Evolutionary conservation across 306 rosid genomes (phyloP), one percentile per base, ranked within the genome.

Genomic region (Cucumis cinereus): DNA sequence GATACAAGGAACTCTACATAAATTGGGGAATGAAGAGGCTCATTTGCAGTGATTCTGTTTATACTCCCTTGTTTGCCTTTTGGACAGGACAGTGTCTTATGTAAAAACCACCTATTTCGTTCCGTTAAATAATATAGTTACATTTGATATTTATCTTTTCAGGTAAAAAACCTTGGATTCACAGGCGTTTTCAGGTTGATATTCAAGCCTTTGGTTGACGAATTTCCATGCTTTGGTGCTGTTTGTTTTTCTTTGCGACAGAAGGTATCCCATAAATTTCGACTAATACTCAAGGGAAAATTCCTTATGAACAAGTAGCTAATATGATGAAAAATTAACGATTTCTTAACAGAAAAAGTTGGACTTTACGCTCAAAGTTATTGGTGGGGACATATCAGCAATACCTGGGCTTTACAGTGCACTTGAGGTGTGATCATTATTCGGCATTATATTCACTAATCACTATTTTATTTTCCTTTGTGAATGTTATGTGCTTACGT

Each of bases 161-260:
- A 95, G 99, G 98, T 95, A 41, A 95, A 95, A 78, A 84, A 92
- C 79, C 86, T 95, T 74, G 99, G 98, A 84, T 95, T 95, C 88
- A 90, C 97, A 0, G 99, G 99, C 28, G 87, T 95, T 80, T 94
- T 94, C 83, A 88, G 99, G 88, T 75, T 95, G 84, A 92, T 95
- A 78, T 94, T 95, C 79, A 95, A 88, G 90, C 99, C 99, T 17
- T 81, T 92, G 58, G 96, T 95, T 57, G 83, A 92, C 0, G 98
- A 90, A 85, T 88, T 95, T 77, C 99, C 98, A 7, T 93, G 99
- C 57, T 95, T 95, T 84, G 99, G 99, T 79, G 99, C 99, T 62
- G 81, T 95, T 82, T 81, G 96, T 85, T 95, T 87, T 87, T 95
- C 99, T 78, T 77, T 95, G 79, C 85, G 91, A 75, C 89, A 95